These are phyloP conservation scores for Russula virescens DNA, from an alignment of 768 basidiomycete genomes.

Conservation along the genomic window DNA sequence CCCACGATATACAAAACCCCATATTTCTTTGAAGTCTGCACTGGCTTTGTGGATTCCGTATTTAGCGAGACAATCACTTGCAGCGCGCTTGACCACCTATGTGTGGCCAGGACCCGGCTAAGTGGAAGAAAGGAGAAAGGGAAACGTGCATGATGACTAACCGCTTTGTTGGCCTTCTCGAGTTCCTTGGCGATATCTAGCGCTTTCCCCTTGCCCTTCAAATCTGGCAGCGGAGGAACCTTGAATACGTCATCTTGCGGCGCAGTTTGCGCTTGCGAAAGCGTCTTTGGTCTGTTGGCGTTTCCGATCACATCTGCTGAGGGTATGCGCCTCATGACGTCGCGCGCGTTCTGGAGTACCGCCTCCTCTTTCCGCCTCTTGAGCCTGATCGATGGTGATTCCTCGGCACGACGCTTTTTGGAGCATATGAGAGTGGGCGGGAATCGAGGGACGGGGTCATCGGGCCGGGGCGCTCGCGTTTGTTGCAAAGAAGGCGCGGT, in stretches of 20 bases:
- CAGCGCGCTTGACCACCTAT: constrained; percentile 39
- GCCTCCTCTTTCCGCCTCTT: constrained; percentile 31
- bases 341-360: constrained; percentile 32
- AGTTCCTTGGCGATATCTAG: constrained; percentile 36
- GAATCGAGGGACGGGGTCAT: constrained; percentile 72
- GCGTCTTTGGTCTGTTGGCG: constrained; percentile 24
- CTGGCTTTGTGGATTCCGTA: constrained; percentile 23
- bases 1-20: constrained; percentile 25
- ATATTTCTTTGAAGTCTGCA: constrained; percentile 26
- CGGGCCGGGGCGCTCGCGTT: constrained; percentile 52
- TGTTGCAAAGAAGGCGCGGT: constrained; percentile 36
- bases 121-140: not conserved
- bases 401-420: constrained; percentile 27
- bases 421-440: constrained; percentile 39
- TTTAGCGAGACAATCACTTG: constrained; percentile 29
- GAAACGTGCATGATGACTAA: constrained; percentile 29
- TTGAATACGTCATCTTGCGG: constrained; percentile 25
- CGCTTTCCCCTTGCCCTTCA: constrained; percentile 32
- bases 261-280: constrained; percentile 15
- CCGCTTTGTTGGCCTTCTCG: constrained; percentile 60
- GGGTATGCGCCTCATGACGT: constrained; percentile 38
- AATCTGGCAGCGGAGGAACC: constrained; percentile 14
- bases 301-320: constrained; percentile 24
- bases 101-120: not conserved
- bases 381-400: constrained; percentile 19